A percentile compares a stretch with the other conserved stretches of the same genome.
phyloP scores from a whole-genome alignment of 208 protist genomes.

The Trypanosoma scelopori region DNA sequence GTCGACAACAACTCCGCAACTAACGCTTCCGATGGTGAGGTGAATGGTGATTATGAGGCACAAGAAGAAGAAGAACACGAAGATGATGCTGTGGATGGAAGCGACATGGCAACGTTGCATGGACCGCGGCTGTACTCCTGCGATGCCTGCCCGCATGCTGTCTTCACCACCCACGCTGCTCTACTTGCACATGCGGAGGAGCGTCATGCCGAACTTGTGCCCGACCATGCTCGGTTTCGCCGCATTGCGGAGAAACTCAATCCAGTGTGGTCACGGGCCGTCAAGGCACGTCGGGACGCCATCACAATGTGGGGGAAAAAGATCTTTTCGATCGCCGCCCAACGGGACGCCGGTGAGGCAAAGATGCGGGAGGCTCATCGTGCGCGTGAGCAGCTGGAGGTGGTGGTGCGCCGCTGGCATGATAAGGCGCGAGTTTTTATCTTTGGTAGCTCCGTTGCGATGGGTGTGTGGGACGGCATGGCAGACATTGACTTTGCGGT shows the following conservation, averaged over 20 bases:
- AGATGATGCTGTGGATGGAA: slow-evolving; percentile 7
- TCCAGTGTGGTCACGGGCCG: slow-evolving; percentile 46
- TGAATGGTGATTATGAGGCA: slow-evolving; percentile 6
- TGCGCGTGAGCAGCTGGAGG: slow-evolving; percentile 80
- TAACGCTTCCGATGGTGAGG: slow-evolving; percentile 5
- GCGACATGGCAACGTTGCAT: background rate
- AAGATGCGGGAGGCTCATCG: slow-evolving; percentile 81
- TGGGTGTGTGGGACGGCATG: slow-evolving; percentile 86
- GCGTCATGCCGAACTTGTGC: slow-evolving; percentile 44
- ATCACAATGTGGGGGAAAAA: slow-evolving; percentile 51
- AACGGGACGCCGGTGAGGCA: slow-evolving; percentile 70
- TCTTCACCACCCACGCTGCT: slow-evolving; percentile 45
- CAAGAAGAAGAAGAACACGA: slow-evolving; percentile 21
- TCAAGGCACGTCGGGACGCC: slow-evolving; percentile 28
- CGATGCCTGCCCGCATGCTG: slow-evolving; percentile 64
- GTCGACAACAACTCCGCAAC: no score
- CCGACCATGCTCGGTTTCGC: slow-evolving; percentile 57
- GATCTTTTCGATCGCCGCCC: slow-evolving; percentile 52
- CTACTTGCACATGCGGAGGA: slow-evolving; percentile 59
- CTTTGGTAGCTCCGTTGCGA: slow-evolving; percentile 82
- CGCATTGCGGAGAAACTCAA: slow-evolving; percentile 44
- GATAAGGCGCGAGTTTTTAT: slow-evolving; percentile 76
- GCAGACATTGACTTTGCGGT: slow-evolving; percentile 91
- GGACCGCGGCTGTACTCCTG: slow-evolving; percentile 56
- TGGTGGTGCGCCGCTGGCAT: slow-evolving; percentile 76